Conservation (phyloP, 2,329 filamentous ascomycete genomes). For the Reticulascus tulasneorum region DNA sequence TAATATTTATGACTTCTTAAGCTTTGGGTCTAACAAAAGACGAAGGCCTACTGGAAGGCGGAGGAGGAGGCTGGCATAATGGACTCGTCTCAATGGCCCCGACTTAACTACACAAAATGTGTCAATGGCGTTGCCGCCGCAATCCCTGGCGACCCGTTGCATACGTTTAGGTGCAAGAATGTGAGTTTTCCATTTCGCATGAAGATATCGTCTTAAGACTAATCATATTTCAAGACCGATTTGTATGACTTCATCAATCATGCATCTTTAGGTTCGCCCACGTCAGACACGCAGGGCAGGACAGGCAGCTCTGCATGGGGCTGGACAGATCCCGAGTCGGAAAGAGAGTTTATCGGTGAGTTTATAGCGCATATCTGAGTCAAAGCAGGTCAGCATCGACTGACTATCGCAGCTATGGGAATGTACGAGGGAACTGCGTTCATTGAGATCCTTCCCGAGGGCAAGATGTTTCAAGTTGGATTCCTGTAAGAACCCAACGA, state of each 20-base stretch:
- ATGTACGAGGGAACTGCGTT: constrained; percentile 39
- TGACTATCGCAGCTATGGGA: constrained; percentile 14
- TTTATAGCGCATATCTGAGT: too few species aligned
- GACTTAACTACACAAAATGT: constrained; percentile 18
- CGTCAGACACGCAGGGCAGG: constrained; percentile 14
- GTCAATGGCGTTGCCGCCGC: constrained; percentile 17
- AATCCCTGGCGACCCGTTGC: constrained; percentile 15
- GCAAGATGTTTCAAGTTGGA: constrained; percentile 39
- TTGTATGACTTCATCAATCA: constrained; percentile 52
- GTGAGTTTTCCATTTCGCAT: not conserved
- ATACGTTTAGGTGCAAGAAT: constrained; percentile 19
- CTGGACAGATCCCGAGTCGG: constrained; percentile 35
- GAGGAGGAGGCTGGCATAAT: constrained; percentile 16
- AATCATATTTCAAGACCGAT: constrained; percentile 28
- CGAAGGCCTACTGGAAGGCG: constrained; percentile 13
- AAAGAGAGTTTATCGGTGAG: constrained; percentile 19
- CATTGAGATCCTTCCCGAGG: constrained; percentile 36
- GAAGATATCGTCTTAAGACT: not conserved
- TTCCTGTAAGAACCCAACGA: constrained; percentile 29
- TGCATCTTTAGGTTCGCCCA: constrained; percentile 41
- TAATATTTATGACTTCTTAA: fast-evolving
- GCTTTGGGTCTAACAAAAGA: fast-evolving
- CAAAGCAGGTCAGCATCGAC: too few species aligned
- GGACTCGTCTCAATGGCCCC: constrained; percentile 18
- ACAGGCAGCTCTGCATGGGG: constrained; percentile 33